Base-by-base conservation (phyloP, 164 flowering plant genomes). In the Warburgia ugandensis region DNA sequence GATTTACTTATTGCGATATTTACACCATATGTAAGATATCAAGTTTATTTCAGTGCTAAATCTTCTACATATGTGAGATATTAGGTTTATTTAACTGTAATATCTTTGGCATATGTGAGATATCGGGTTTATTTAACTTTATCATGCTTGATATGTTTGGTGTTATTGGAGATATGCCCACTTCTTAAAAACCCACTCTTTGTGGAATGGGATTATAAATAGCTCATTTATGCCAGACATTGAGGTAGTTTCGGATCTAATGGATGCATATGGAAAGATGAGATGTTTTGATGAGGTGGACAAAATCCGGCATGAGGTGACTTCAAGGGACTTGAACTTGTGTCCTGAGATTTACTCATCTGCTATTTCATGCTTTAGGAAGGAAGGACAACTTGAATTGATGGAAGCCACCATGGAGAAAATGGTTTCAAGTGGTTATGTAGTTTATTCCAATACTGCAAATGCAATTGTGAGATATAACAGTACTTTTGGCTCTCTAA, bases 331-430 rank as follows among this genome's bases (percentile, higher is more conserved):
- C 29, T 56, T 55, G 25, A 23, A 60, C 16, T 17, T 76, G 46
- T 58, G 69, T 21, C 75, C 77, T 17, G 50, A 74, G 45, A 63
- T 63, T 51, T 83, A 70, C 58, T 50, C 71, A 1, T 39, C 58
- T 29, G 86, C 88, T 12, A 60, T 91, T 42, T 69, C 71, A 58
- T 77, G 79, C 60, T 87, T 81, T 68, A 96, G 90, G 3, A 72
- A 70, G 51, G 51, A 43, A 12, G 95, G 92, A 1, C 75, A 77
- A 62, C 77, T 87, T 48, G 72, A 78, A 21, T 43, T 76, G 69
- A 83, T 91, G 96, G 92, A 85, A 50, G 40, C 14, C 20, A 49
- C 76, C 12, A n/a, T 87, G 62, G 68, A 55, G 49, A 68, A 75
- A 36, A 75, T 91, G 86, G 73, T 71, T 54, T 70, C 74, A 8